phyloP scores from a whole-genome alignment of 2,329 filamentous ascomycete genomes.

The Botrytis galanthina region DNA sequence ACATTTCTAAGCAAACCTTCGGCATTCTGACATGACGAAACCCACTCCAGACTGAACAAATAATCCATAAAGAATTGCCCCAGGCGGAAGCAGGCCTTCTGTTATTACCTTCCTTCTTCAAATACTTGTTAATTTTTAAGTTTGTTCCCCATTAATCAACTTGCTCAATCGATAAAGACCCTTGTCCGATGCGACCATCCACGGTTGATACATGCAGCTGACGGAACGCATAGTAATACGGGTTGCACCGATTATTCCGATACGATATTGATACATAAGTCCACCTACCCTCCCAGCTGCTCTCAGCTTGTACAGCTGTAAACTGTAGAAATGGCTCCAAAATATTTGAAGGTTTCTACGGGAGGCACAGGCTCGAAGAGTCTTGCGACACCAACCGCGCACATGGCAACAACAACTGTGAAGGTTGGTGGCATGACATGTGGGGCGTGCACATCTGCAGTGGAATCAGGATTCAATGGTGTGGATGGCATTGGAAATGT shows the following conservation, averaged over 20 bases:
- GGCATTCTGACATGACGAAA: not conserved
- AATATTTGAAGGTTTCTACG: constrained; percentile 34
- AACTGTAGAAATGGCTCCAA: constrained; percentile 34
- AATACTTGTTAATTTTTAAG: constrained; percentile 1
- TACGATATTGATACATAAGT: constrained; percentile 17
- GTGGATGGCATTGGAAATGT: constrained; percentile 80
- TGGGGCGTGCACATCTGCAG: constrained; percentile 91
- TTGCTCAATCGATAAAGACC: constrained; percentile 20
- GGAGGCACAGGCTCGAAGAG: constrained; percentile 25
- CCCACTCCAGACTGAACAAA: not conserved
- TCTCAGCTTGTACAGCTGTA: not conserved
- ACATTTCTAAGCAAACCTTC: constrained; percentile 6
- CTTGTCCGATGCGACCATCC: constrained; percentile 13
- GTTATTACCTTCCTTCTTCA: constrained; percentile 1
- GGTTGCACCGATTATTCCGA: constrained; percentile 4
- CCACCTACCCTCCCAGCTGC: not conserved
- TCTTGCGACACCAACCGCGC: constrained; percentile 39
- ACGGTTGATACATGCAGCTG: constrained; percentile 15
- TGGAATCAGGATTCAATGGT: constrained; percentile 85
- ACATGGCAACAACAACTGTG: constrained; percentile 87
- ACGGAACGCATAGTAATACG: constrained; percentile 17
- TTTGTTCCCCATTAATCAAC: constrained; percentile 5
- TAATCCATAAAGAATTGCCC: not conserved
- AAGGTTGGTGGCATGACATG: constrained; percentile 90
- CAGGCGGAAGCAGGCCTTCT: constrained; percentile 21